Conservation (phyloP, 148 eudicot species). For the Arctostaphylos glauca region DNA sequence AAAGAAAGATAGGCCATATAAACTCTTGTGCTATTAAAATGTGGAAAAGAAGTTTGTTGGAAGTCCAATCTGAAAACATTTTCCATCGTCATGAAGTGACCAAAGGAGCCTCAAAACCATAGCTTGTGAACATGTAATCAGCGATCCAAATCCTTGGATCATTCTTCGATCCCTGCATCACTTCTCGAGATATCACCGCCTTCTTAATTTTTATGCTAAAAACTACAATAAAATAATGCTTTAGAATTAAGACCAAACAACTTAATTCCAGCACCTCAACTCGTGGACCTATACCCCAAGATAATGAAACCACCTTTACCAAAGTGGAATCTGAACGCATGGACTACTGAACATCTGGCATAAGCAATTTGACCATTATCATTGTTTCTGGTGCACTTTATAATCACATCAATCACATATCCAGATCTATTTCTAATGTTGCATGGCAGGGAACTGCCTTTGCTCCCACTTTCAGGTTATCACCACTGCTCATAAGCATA, state of each 20-base stretch:
- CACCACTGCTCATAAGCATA: not conserved
- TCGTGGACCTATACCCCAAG: not conserved
- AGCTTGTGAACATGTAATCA: not conserved
- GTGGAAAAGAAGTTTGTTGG: not conserved
- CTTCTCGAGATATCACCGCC: not conserved
- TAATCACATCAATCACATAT: not conserved
- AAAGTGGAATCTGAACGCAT: not conserved
- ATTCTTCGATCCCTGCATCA: not conserved
- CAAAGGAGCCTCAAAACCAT: not conserved
- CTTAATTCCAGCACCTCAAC: not conserved
- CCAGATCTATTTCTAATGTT: not conserved
- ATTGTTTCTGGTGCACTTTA: not conserved
- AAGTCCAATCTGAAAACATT: not conserved
- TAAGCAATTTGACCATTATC: not conserved
- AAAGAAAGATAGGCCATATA: not conserved
- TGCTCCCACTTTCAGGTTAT: not conserved
- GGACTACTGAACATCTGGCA: not conserved
- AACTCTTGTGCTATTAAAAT: no score
- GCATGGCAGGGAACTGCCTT: not conserved
- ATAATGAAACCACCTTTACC: not conserved
- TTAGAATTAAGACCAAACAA: not conserved
- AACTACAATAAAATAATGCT: not conserved
- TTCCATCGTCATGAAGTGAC: not conserved
- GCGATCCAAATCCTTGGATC: not conserved
- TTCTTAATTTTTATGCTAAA: not conserved